Base-by-base conservation (phyloP, 768 basidiomycete genomes). In the Dioszegia aurantiaca region DNA sequence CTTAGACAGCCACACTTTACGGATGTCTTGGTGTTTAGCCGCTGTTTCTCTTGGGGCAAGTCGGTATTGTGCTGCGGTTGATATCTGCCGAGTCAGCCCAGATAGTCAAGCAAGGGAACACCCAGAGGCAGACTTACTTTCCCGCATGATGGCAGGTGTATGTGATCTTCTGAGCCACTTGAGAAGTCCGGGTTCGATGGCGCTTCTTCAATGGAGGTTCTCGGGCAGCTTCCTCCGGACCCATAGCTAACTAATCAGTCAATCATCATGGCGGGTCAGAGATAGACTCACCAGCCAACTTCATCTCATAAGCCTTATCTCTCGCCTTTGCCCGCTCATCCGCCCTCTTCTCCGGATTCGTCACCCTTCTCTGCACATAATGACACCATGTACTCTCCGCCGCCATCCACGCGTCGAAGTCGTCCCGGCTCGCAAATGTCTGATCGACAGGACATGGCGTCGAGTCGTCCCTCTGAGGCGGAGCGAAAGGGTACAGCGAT, bases 71-170 rank as follows among this genome's bases (percentile, higher is more conserved):
- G 72, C 43, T 65, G 63, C 2, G 72, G 60, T 6, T 55, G 42
- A 52, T 73, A 73, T 19, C 51, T 53, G 26, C 12, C 4, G 19
- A 30, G 14, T 49, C 28, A 49, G 48, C 48, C 23, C 21, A 21
- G n/a, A 12, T 45, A 21, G 21, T 8, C 12, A 9, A 27, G 33
- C 6, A 8, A 28, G 9, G 28, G 19, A 9, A 48, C n/a, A n/a
- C 16, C 27, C 3, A 11, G 23, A 40, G 36, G 17, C 36, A 17
- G 6, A 19, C 51, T 53, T 19, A 53, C 24, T 41, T 62, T 16
- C 72, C 72, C 10, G 72, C 67, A 45, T 73, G 72, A 58, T 73
- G 72, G 31, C 72, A 73, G 14, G 72, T 70, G 45, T 60, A 73
- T n/a, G 72, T 73, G 54, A 73, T 61, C 52, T 73, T 73, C 30